Base-by-base conservation (phyloP, 192 early-diverging fungal genomes). In the Podila epicladia region DNA sequence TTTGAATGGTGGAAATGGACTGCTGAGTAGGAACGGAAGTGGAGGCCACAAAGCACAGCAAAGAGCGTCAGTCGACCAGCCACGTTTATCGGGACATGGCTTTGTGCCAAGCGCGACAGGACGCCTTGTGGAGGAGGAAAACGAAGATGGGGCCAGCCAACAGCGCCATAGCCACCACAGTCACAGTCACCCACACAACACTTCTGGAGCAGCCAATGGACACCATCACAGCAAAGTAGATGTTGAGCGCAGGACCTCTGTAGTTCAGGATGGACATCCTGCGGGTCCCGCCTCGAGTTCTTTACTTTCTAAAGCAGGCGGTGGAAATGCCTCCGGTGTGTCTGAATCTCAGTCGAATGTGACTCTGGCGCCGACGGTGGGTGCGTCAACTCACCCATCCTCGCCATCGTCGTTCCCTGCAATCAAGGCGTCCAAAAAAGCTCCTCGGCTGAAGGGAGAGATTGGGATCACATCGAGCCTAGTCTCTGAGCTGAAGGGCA, bases 391-490 rank as follows among this genome's bases (percentile, higher is more conserved):
- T 4, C n/a, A 22, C 2, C 50, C 66, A 22, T 51, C 61, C 5
- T 55, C 67, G 12, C 24, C 62, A 11, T 41, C 67, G 33, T 53
- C 74, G 7, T 51, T 62, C 15, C 64, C 74, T 4, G 61, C 67
- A 22, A 76, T 76, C 62, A 76, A 76, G 57, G 74, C 74, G 0
- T 61, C 74, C n/a, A 76, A 76, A 68, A 85, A 85, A 22, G 85
- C 90, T 67, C 83, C 83, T 50, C 63, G 71, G 49, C 58, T 84
- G 29, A 87, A 90, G 35, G 87, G 85, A 2, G 91, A 92, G 69
- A 92, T 94, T 61, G 65, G 84, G 60, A 92, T 89, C 88, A 86
- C 84, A 5, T 77, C 87, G 1, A 74, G 83, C n/a, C 67, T 89
- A 48, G 82, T 86, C 1, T 88, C 89, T 0, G 91, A 92, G 75